Base-by-base conservation (phyloP, 345 rosid species). In the Euphorbia lathyris region DNA sequence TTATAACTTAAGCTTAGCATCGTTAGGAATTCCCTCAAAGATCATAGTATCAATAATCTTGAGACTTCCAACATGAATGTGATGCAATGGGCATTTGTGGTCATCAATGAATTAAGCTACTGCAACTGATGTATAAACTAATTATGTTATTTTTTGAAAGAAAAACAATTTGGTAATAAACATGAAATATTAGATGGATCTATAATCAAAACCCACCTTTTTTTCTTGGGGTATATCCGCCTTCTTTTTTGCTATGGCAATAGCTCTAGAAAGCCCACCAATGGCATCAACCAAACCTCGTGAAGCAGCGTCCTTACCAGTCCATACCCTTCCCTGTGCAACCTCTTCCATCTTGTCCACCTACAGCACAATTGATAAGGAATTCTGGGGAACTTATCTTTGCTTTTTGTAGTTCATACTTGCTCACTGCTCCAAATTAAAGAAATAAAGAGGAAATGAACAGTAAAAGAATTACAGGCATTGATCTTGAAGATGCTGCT, bases 311-410 rank as follows among this genome's bases (percentile, higher is more conserved):
- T 89, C 97, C 42, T 81, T 86, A 70, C 98, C 96, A 16, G 96
- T 86, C 98, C 98, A 94, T 65, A 94, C 98, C 86, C 98, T 88
- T 27, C 98, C 98, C 78, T 94, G 98, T 72, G 98, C 97, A 74
- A 89, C 84, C 80, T 86, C 90, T 80, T 94, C 98, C 97, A 94
- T 91, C 82, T 86, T 81, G 38, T 91, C 89, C 53, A 87, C 85
- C 97, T 94, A 78, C 45, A 50, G 66, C 27, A 66, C 25, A 71
- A 55, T 22, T 30, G 60, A 42, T 34, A 25, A 63, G 13, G 20
- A 42, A 61, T 51, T 56, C 34, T 29, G 40, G 30, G 30, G 55
- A 50, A 50, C 23, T 22, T 57, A 5, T 17, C 11, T 59, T 22
- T 64, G 29, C 8, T 56, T 51, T 53, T 40, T 56, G 29, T 42